A percentile compares a stretch with the other conserved stretches of the same genome.
These are phyloP conservation scores for Cystofilobasidium ferigula DNA, from an alignment of 768 basidiomycete species.

Conservation along the genomic window DNA sequence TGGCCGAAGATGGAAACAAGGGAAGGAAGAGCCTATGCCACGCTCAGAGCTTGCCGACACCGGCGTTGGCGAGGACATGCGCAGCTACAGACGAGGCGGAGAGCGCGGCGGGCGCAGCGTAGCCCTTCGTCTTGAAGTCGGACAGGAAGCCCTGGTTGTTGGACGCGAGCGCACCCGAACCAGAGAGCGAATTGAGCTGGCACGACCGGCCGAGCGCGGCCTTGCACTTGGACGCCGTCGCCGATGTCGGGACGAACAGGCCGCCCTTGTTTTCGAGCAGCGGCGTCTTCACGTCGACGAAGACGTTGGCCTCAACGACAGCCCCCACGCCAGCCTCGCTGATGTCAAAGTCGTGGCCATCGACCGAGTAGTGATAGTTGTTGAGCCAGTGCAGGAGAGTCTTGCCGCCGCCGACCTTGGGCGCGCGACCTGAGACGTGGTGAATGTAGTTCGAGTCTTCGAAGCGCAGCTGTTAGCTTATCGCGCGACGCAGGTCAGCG, in stretches of 20 bases:
- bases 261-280: neutral
- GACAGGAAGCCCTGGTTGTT: neutral
- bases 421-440: neutral
- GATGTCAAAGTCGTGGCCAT: neutral
- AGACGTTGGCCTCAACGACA: neutral
- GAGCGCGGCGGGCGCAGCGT: neutral
- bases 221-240: neutral
- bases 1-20: too few relatives aligned
- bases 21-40: too few relatives aligned
- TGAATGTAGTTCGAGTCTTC: neutral
- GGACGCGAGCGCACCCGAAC: neutral
- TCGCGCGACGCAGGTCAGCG: neutral
- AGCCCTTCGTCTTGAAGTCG: neutral
- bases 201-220: neutral
- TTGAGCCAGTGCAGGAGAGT: neutral
- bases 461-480: neutral
- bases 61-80: neutral
- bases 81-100: neutral
- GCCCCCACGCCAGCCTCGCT: neutral
- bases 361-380: neutral
- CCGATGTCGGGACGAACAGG: neutral
- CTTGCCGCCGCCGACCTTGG: neutral
- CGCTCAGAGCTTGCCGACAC: conserved; percentile 9
- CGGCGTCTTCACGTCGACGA: neutral
- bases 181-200: neutral